Percentiles rank a stretch among this genome's conserved stretches.
phyloP scores from a whole-genome alignment of 2,329 filamentous ascomycete species.

The Didymella exigua region DNA sequence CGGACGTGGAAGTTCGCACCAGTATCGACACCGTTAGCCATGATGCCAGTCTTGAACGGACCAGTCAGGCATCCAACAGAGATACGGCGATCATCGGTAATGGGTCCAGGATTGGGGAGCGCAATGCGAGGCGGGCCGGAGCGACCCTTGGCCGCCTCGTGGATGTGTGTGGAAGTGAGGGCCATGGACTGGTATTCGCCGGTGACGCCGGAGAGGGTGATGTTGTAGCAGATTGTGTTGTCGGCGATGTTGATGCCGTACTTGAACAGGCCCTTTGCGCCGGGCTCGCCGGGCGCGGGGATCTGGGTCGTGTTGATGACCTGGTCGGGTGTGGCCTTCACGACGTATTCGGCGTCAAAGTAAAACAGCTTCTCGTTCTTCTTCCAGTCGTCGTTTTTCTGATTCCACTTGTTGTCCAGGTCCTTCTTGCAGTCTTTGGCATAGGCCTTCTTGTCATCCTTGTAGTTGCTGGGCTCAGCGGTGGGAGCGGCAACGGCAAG shows the following conservation, averaged over 20 bases:
- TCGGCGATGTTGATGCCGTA: conserved; percentile 59
- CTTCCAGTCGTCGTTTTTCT: conserved; percentile 29
- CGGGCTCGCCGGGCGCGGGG: conserved; percentile 50
- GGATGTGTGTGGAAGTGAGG: conserved; percentile 61
- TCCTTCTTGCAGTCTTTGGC: conserved; percentile 29
- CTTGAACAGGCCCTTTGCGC: conserved; percentile 57
- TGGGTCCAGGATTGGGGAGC: conserved; percentile 44
- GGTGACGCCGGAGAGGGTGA: conserved; percentile 56
- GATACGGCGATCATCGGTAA: conserved; percentile 30
- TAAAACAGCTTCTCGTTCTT: conserved; percentile 37
- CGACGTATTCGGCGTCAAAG: conserved; percentile 58
- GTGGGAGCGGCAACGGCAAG: conserved; percentile 30
- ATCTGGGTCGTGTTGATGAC: conserved; percentile 54
- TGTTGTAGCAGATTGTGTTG: conserved; percentile 57
- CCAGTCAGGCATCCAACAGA: conserved; percentile 37
- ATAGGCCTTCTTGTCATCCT: conserved; percentile 14
- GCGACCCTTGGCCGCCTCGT: conserved; percentile 55
- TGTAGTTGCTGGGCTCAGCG: conserved; percentile 2
- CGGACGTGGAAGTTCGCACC: conserved; percentile 56
- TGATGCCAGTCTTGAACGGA: conserved; percentile 36
- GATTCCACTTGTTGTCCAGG: conserved; percentile 29
- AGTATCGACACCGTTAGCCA: conserved; percentile 49
- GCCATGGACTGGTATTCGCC: conserved; percentile 60
- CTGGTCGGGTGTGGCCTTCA: conserved; percentile 57
- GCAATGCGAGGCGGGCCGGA: conserved; percentile 59